Evolutionary conservation across 306 rosid genomes (phyloP), one percentile per base, ranked within the genome.

Genomic region (Psophocarpus tetragonolobus): DNA sequence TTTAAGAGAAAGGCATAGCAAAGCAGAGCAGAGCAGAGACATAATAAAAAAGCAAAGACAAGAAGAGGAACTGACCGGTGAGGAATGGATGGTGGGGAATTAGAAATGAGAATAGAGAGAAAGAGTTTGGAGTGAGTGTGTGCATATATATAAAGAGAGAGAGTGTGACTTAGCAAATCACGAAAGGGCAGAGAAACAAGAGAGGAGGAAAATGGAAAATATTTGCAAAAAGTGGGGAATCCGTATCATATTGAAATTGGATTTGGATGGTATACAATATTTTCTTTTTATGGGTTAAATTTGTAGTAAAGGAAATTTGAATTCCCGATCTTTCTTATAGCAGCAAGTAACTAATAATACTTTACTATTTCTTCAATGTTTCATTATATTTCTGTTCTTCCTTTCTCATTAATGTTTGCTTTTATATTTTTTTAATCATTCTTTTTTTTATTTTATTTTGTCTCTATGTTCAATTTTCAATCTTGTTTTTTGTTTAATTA

Each of bases 211-310:
- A n/a, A n/a, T n/a, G n/a, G n/a, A n/a, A 64, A 63, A 63, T 39
- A n/a, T 5, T 2, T 47, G 9, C 41, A 62, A 61, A n/a, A 50
- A 79, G 85, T 79, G 95, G 90, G 86, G 97, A 89, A 88, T 88
- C 87, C 84, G 88, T 78, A 81, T 78, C 78, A 26, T 23, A 53
- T 39, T 11, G 54, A 39, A 74, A 74, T 68, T 78, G 60, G 20
- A 13, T 26, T 56, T 56, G 63, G 62, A 54, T 77, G 81, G 68
- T 57, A 32, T 8, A 75, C 32, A 60, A 15, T 50, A 9, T n/a
- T n/a, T n/a, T n/a, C n/a, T n/a, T n/a, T n/a, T n/a, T n/a, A n/a
- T n/a, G n/a, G n/a, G n/a, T n/a, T n/a, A n/a, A n/a, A n/a, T n/a
- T n/a, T n/a, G n/a, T n/a, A n/a, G n/a, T n/a, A n/a, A n/a, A n/a